These are phyloP conservation scores for Dianthus caryophyllus DNA, from an alignment of 148 eudicot species.

Conservation along the genomic window DNA sequence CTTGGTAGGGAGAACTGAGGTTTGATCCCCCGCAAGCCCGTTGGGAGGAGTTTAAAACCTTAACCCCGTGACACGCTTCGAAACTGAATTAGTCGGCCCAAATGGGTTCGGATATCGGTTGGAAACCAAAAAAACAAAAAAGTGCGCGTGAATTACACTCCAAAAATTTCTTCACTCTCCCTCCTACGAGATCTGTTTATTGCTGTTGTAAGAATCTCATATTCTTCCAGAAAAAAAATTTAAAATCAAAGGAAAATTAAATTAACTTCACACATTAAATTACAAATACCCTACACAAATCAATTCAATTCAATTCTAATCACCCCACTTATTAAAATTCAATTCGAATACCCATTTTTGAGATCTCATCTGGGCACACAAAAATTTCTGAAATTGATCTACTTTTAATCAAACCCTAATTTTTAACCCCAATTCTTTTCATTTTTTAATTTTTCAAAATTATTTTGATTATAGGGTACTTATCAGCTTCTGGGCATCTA, in stretches of 20 bases:
- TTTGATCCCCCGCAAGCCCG: too few relatives aligned
- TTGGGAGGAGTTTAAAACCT: too few relatives aligned
- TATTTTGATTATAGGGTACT: not conserved
- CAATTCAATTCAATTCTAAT: not conserved
- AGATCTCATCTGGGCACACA: constrained; percentile 15
- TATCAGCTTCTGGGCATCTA: not conserved
- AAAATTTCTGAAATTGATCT: not conserved
- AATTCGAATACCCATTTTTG: not conserved
- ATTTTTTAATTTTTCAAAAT: not conserved
- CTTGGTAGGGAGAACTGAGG: too few relatives aligned
- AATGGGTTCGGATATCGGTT: too few relatives aligned
- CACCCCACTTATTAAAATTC: not conserved
- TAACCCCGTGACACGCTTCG: too few relatives aligned
- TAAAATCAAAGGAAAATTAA: not conserved
- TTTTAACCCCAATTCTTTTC: not conserved
- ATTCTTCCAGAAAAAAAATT: not conserved
- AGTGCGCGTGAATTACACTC: not conserved
- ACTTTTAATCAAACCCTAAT: not conserved
- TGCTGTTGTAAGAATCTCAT: not conserved
- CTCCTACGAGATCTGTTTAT: not conserved
- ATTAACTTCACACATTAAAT: not conserved
- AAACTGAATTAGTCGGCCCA: too few relatives aligned
- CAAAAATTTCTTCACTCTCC: not conserved
- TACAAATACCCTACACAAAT: not conserved
- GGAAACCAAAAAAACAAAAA: too few relatives aligned